Evolutionary conservation across 1,284 basidiomycete species (phyloP), one percentile per base, ranked within the genome.

Genomic region (Gymnopus androsaceus): DNA sequence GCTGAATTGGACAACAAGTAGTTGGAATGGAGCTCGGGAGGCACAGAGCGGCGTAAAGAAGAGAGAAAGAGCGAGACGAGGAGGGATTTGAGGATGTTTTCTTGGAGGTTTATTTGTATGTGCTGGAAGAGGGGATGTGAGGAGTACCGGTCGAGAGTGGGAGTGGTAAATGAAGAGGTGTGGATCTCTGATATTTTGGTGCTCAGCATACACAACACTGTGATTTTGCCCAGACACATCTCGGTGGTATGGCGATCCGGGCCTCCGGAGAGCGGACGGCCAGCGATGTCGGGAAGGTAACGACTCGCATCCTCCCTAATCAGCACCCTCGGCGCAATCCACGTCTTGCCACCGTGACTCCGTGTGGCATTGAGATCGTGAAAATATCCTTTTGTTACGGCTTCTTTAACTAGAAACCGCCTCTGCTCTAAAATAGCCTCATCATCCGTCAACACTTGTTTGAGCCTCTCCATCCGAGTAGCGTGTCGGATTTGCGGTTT

Each of bases 131-230:
- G 70, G 1, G 86, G 82, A 59, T 94, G 76, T 0, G 77, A 70
- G 31, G 74, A 71, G 73, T 85, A 90, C 34, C 82, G 80, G 1
- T 75, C 72, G 51, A 92, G 74, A 3, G 92, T 84, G 0, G 82
- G 79, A 30, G 81, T 71, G 9, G 85, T 79, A 68, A 95, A 97
- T 46, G 85, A 85, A 56, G 85, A 79, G 19, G 85, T 84, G 67
- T 99, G 95, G 60, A 94, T 82, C 91, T 96, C 94, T 3, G 92
- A 94, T 63, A 96, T 87, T 61, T 87, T 83, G 19, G 91, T 94
- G 7, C 85, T 88, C 17, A 96, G 75, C 67, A 98, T 84, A 3
- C 88, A 77, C 25, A 99, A 77, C 1, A 98, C 74, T 6, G 88
- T 89, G 50, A 97, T 82, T 60, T 86, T 89, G 11, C 88, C 90